Percentiles rank a stretch among this genome's conserved stretches.
Evolutionary conservation across 106 monocot species (phyloP).

Genomic region (Apostasia ramifera): DNA sequence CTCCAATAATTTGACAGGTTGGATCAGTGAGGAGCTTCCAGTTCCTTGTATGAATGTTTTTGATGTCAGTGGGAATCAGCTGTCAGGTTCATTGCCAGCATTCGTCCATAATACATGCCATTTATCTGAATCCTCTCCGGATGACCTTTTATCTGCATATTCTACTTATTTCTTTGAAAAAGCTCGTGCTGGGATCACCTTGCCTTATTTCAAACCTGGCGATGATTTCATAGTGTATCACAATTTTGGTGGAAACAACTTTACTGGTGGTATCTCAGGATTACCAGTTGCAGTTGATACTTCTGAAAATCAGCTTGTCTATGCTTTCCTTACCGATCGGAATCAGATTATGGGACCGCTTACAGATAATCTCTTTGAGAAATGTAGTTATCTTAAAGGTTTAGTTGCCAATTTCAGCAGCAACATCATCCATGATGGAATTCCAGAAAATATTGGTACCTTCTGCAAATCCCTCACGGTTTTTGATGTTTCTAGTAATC

Average conservation of each 20-base stretch:
- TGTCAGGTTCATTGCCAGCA: slow-evolving; percentile 53
- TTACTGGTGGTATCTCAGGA: slow-evolving; percentile 47
- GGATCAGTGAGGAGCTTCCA: slow-evolving; percentile 38
- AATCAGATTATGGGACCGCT: slow-evolving; percentile 50
- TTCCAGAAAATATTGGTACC: slow-evolving; percentile 46
- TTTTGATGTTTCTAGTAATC: slow-evolving; percentile 53
- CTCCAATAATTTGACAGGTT: slow-evolving; percentile 64
- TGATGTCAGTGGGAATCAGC: slow-evolving; percentile 76
- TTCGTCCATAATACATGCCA: slow-evolving; percentile 28
- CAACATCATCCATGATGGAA: slow-evolving; percentile 51
- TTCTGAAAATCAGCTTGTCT: slow-evolving; percentile 23
- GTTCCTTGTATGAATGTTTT: slow-evolving; percentile 87
- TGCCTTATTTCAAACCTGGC: slow-evolving; percentile 9
- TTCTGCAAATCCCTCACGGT: slow-evolving; percentile 46
- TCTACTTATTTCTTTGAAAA: slow-evolving; percentile 32
- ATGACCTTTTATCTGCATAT: slow-evolving; percentile 41
- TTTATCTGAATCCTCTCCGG: slow-evolving; percentile 11
- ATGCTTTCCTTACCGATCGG: slow-evolving; percentile 60
- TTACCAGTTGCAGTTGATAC: slow-evolving; percentile 42
- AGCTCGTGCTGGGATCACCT: slow-evolving; percentile 14
- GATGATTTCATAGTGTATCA: slow-evolving; percentile 36
- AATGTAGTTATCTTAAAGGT: slow-evolving; percentile 51
- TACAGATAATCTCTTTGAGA: slow-evolving; percentile 32
- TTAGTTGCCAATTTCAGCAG: slow-evolving; percentile 57
- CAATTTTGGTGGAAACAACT: slow-evolving; percentile 70